Base-by-base conservation (phyloP, 108 stramenopile species). In the Epipyxis sp. region DNA sequence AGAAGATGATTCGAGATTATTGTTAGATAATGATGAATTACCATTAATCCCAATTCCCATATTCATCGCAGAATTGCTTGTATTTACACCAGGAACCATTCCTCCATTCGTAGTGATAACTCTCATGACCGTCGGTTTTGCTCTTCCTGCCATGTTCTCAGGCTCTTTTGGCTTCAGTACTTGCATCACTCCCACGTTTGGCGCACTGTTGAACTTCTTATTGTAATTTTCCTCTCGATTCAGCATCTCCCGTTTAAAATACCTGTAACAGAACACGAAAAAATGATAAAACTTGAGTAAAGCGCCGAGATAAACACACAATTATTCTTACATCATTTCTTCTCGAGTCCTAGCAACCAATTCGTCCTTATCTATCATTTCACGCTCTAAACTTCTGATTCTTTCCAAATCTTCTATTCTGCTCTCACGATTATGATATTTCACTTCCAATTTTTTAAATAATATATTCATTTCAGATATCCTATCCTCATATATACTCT, bases 141-240 rank as follows among this genome's bases (percentile, higher is more conserved):
- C 61, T 25, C 34, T 65, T 6, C 20, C 20, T 6, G 6, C 20
- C 6, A 13, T 50, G 46, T 50, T 50, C 6, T 50, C 46, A 13
- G 13, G 13, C 34, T 65, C 61, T 25, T 65, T 65, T 6, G 61
- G n/a, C 27, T 57, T 58, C 2, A 82, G 44, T 71, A 87, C 87
- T 50, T 78, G 46, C 88, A 89, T 89, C 58, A 89, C 87, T 25
- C 88, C 88, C 0, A 89, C 88, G 25, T 86, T 87, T 13, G 82
- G 82, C 45, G 74, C 50, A 27, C 78, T 57, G 39, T 79, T 81
- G 72, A 89, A 89, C 0, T 86, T 84, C 40, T 76, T 80, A 85
- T 89, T 89, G 85, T 87, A 89, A 42, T 76, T 87, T 44, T 88
- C 86, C 44, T 89, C 89, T 0, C 89, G 82, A 59, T 89, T 89